phyloP scores from a whole-genome alignment of 768 basidiomycete species.

The Neoboletus brunneissimus region DNA sequence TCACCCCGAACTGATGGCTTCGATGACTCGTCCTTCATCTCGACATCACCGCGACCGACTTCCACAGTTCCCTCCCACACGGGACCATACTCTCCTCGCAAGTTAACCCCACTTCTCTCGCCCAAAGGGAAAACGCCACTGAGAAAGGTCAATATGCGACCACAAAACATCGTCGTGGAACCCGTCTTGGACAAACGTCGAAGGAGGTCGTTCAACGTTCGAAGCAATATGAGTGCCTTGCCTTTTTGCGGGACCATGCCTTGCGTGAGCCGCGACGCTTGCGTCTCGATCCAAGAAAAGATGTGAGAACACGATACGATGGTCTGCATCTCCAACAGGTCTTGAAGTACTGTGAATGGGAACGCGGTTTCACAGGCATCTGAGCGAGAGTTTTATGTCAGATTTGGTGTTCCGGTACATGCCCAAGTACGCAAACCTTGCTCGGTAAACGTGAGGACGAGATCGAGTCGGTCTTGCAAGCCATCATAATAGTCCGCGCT shows the following conservation, averaged over 20 bases:
- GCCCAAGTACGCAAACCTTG: slow-evolving; percentile 48
- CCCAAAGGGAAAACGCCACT: slow-evolving; percentile 84
- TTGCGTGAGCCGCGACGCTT: slow-evolving; percentile 65
- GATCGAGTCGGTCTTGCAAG: slow-evolving; percentile 62
- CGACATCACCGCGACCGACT: slow-evolving; percentile 34
- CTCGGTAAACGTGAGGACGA: slow-evolving; percentile 74
- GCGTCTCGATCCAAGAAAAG: slow-evolving; percentile 83
- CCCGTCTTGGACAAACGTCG: slow-evolving; percentile 85
- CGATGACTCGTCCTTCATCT: slow-evolving; percentile 28
- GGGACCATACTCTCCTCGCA: slow-evolving; percentile 84
- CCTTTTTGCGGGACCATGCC: slow-evolving; percentile 84
- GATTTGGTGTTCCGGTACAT: background rate
- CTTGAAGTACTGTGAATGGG: slow-evolving; percentile 72
- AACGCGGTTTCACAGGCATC: slow-evolving; percentile 78
- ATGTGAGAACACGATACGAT: slow-evolving; percentile 82
- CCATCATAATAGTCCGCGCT: slow-evolving; percentile 57
- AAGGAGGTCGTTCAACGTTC: slow-evolving; percentile 84
- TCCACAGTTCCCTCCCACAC: slow-evolving; percentile 67
- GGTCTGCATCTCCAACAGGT: slow-evolving; percentile 82
- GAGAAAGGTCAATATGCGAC: slow-evolving; percentile 84
- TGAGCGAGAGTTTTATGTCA: slow-evolving; percentile 24
- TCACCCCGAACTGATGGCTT: slow-evolving; percentile 38
- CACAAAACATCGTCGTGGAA: slow-evolving; percentile 82
- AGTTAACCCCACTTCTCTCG: slow-evolving; percentile 88
- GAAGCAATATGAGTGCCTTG: slow-evolving; percentile 80